These are phyloP conservation scores for Incumbomyces lentus DNA, from an alignment of 2,329 filamentous ascomycete species.

Conservation along the genomic window DNA sequence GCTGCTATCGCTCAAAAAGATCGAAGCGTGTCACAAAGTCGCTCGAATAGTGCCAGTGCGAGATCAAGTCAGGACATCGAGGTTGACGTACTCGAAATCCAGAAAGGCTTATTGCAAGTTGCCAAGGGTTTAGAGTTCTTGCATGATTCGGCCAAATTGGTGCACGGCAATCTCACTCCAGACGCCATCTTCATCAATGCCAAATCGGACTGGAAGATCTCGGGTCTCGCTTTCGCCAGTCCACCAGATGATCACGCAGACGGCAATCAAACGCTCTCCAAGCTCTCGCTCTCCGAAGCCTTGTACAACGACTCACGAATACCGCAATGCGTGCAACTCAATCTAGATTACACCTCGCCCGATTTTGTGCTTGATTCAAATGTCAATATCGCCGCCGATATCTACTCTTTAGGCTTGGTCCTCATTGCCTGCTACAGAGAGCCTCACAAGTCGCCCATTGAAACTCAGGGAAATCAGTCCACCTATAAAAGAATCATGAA, in stretches of 20 bases:
- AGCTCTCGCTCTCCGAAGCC: slow-evolving; percentile 72
- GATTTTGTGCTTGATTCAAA: slow-evolving; percentile 91
- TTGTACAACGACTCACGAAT: slow-evolving; percentile 77
- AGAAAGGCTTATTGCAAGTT: slow-evolving; percentile 87
- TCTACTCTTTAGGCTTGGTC: slow-evolving; percentile 85
- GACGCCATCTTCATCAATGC: slow-evolving; percentile 89
- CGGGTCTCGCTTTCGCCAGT: slow-evolving; percentile 81
- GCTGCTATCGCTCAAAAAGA: slow-evolving; percentile 79
- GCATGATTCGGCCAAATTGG: slow-evolving; percentile 85
- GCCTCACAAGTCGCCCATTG: slow-evolving; percentile 79
- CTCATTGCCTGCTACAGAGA: slow-evolving; percentile 88
- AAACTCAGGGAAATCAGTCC: slow-evolving; percentile 68
- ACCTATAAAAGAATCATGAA: slow-evolving; percentile 78
- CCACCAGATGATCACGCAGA: slow-evolving; percentile 61
- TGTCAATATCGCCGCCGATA: slow-evolving; percentile 71
- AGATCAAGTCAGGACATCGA: slow-evolving; percentile 66
- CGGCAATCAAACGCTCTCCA: slow-evolving; percentile 63
- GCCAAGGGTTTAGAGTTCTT: slow-evolving; percentile 91
- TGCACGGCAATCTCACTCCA: slow-evolving; percentile 89
- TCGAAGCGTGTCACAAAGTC: slow-evolving; percentile 9
- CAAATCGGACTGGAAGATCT: slow-evolving; percentile 98
- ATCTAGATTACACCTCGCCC: slow-evolving; percentile 86
- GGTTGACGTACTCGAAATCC: slow-evolving; percentile 93
- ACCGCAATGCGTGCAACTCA: slow-evolving; percentile 72
- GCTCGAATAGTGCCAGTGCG: slow-evolving; percentile 29